Conservation (phyloP, 2,329 filamentous ascomycete species). For the Westerdykella ornata region DNA sequence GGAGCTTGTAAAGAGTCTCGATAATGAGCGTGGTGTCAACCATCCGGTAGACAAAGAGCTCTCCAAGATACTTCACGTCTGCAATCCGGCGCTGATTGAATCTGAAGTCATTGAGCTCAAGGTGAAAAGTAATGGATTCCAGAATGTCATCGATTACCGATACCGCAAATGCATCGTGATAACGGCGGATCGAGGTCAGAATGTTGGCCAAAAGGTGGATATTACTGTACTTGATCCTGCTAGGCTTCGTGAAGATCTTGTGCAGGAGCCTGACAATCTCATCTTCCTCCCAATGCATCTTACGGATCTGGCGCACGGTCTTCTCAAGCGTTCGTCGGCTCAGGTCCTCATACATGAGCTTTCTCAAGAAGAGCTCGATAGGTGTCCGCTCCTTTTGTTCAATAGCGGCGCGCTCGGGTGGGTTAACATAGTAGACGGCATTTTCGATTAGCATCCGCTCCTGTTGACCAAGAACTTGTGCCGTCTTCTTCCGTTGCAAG, state of each 20-base stretch:
- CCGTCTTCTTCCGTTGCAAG: constrained; percentile 88
- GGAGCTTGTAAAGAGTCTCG: constrained; percentile 86
- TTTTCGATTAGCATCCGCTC: constrained; percentile 99
- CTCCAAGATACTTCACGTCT: constrained; percentile 91
- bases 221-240: constrained; percentile 96
- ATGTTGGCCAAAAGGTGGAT: constrained; percentile 90
- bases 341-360: constrained; percentile 87
- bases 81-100: constrained; percentile 92
- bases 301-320: constrained; percentile 86
- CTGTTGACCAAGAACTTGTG: constrained; percentile 89
- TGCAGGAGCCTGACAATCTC: constrained; percentile 75
- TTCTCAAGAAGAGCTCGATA: constrained; percentile 85
- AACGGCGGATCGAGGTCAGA: constrained; percentile 78
- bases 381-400: constrained; percentile 94
- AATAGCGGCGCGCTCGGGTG: constrained; percentile 85
- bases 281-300: constrained; percentile 93
- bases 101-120: constrained; percentile 96
- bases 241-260: constrained; percentile 91
- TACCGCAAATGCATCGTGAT: constrained; percentile 86
- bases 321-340: constrained; percentile 92
- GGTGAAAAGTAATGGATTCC: constrained; percentile 77
- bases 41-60: constrained; percentile 97
- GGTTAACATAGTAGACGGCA: constrained; percentile 95
- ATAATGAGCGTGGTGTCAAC: constrained; percentile 93
- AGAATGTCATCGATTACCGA: constrained; percentile 87